phyloP scores from a whole-genome alignment of 106 monocot genomes.

The Acorus gramineus region DNA sequence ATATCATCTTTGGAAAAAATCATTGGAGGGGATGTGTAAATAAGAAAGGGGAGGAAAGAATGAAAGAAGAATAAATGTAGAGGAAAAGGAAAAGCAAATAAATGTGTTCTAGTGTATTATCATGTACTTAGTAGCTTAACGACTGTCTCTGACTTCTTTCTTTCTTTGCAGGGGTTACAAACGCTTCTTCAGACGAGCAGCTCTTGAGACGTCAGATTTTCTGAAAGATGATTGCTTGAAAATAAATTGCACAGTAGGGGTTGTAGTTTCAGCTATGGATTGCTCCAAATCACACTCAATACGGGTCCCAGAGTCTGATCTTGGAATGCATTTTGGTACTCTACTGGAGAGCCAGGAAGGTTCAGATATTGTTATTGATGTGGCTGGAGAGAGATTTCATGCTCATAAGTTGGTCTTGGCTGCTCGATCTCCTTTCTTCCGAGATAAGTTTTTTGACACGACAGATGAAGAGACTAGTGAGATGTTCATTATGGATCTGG shows the following conservation, averaged over 20 bases:
- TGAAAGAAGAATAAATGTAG: no score
- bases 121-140: no score
- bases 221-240: conserved; percentile 98
- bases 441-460: conserved; percentile 38
- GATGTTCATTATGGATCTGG: conserved; percentile 56
- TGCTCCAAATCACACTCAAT: conserved; percentile 59
- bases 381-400: conserved; percentile 72
- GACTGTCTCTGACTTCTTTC: no score
- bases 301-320: conserved; percentile 80
- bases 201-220: conserved; percentile 88
- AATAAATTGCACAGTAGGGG: conserved; percentile 97
- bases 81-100: no score
- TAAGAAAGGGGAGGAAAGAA: no score
- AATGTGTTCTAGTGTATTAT: no score
- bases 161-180: conserved; percentile 78
- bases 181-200: conserved; percentile 74
- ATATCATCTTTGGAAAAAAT: no score
- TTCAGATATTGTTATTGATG: conserved; percentile 73
- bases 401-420: conserved; percentile 91
- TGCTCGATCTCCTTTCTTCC: conserved; percentile 77
- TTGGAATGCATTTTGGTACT: conserved; percentile 74
- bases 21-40: no score
- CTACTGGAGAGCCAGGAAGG: conserved; percentile 78
- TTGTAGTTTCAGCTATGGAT: conserved; percentile 75
- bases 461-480: conserved; percentile 24